Evolutionary conservation across 768 basidiomycete genomes (phyloP), one percentile per base, ranked within the genome.

Genomic region (Nidularia pulvinata): DNA sequence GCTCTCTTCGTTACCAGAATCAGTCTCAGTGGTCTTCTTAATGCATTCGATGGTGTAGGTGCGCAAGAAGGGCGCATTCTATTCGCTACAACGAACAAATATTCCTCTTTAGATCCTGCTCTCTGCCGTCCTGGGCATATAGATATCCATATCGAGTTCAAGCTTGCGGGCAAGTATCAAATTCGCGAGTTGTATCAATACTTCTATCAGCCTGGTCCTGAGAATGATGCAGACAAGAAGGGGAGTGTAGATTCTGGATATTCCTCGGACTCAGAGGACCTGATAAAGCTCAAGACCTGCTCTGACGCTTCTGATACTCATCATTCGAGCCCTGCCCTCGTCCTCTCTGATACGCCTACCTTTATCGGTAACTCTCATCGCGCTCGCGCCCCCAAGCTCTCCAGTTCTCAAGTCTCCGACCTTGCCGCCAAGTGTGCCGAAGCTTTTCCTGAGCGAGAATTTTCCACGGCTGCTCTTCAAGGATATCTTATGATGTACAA

Each of bases 31-130:
- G 90, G 90, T 11, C 77, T 93, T 6, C 76, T 92, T 4, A 89
- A 89, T 51, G 85, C 87, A n/a, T 77, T 92, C 25, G 90, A 92
- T 59, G 91, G 90, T 33, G 82, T 91, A 48, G 84, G 80, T 3
- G 89, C 91, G 1, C 85, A 88, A 60, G 90, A 93, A 69, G 91
- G 90, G n/a, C 86, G 91, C 1, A 80, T 93, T 32, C 73, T 90
- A 6, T 46, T 89, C 50, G 89, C 89, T 4, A 91, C 89, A 3
- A 90, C 89, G 1, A 92, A 93, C 72, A 83, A 86, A 58, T 89
- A 86, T 65, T 62, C 67, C 7, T 70, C 81, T 1, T 82, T 93
- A 25, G 91, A 92, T 59, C 77, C 87, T 2, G 91, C 91, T 1
- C 77, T 93, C 25, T 81, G 80, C 60, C 83, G 91, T 43, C 86